Percentiles rank a stretch among this genome's conserved stretches.
phyloP scores from a whole-genome alignment of 345 rosid genomes.

The Reutealis trisperma region DNA sequence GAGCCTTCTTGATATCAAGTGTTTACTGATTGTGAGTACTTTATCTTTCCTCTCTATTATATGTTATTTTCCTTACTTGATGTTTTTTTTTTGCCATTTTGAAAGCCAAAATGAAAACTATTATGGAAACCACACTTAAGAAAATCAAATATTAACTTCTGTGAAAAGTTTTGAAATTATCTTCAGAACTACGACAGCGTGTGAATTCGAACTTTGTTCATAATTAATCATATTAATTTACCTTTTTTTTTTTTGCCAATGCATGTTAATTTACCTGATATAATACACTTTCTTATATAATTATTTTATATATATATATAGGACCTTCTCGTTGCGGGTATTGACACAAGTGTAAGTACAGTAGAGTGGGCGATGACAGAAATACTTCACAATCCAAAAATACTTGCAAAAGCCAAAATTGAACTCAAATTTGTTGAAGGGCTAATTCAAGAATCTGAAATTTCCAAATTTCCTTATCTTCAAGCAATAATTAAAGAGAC shows the following conservation, averaged over 20 bases:
- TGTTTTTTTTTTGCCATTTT: no score
- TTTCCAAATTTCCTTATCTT: slow-evolving; percentile 11
- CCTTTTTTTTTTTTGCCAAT: neutral
- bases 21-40: slow-evolving; percentile 31
- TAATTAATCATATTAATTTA: no score
- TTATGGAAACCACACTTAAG: no score
- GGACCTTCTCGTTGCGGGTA: slow-evolving; percentile 47
- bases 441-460: slow-evolving; percentile 35
- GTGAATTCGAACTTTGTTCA: no score
- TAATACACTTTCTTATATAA: no score
- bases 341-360: slow-evolving; percentile 39
- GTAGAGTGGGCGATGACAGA: slow-evolving; percentile 38
- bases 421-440: slow-evolving; percentile 32
- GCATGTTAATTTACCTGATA: no score
- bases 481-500: slow-evolving; percentile 9
- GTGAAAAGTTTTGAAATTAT: no score
- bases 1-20: slow-evolving; percentile 12
- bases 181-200: no score
- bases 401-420: slow-evolving; percentile 15
- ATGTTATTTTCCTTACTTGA: no score
- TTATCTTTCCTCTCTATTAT: neutral
- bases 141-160: no score
- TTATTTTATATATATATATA: neutral
- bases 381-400: neutral
- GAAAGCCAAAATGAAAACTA: no score